Evolutionary conservation across 257 asterid genomes (phyloP).

Genomic region (Voacanga thouarsii): DNA sequence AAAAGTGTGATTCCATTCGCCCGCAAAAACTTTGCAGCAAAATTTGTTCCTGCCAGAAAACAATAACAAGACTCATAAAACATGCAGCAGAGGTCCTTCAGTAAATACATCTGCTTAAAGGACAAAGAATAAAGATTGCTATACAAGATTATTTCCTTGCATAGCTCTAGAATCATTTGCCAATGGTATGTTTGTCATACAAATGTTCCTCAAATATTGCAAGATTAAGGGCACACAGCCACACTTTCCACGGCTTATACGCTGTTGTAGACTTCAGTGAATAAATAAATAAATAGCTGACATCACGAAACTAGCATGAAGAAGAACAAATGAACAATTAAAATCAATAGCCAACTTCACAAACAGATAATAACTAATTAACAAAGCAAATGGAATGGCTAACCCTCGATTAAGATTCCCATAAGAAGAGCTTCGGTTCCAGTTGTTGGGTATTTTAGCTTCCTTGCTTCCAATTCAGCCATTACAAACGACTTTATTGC

Average conservation of each 20-base stretch:
- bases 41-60: constrained; percentile 53
- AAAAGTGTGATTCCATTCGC: constrained; percentile 55
- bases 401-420: constrained; percentile 72
- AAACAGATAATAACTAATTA: background rate
- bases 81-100: background rate
- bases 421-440: constrained; percentile 69
- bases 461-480: constrained; percentile 73
- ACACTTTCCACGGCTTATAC: background rate
- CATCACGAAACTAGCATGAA: background rate
- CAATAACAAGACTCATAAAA: background rate
- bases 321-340: background rate
- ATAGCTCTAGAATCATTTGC: background rate
- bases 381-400: constrained; percentile 16
- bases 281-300: background rate
- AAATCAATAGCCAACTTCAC: background rate
- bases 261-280: background rate
- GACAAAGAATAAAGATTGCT: background rate
- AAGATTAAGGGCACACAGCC: background rate
- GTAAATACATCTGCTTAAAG: background rate
- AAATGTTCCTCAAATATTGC: background rate
- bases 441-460: constrained; percentile 46
- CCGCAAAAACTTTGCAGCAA: constrained; percentile 58
- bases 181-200: background rate
- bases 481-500: constrained; percentile 65
- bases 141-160: background rate